phyloP scores from a whole-genome alignment of 1,139 yeast genomes.

The Blastobotrys arbuscula region DNA sequence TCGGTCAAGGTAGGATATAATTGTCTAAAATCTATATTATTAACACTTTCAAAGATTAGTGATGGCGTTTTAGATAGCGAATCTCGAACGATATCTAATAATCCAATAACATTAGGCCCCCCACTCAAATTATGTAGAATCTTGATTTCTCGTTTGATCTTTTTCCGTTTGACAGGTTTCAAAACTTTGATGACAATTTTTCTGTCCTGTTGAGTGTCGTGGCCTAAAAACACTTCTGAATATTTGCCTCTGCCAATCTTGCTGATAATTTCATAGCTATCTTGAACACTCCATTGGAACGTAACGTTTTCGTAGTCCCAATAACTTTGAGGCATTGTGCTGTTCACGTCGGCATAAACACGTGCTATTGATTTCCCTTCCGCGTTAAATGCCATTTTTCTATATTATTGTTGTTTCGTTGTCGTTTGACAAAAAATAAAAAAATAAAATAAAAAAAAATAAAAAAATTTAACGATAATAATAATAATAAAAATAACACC shows the following conservation, averaged over 20 bases:
- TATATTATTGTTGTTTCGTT: too few relatives aligned
- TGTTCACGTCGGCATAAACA: slow-evolving; percentile 77
- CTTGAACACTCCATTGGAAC: slow-evolving; percentile 51
- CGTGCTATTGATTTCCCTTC: slow-evolving; percentile 51
- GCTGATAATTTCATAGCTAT: slow-evolving; percentile 74
- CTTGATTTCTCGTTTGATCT: slow-evolving; percentile 85
- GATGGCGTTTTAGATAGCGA: slow-evolving; percentile 84
- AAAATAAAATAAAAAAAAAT: too few relatives aligned
- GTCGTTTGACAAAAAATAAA: too few relatives aligned
- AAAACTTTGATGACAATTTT: slow-evolving; percentile 73
- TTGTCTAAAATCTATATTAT: slow-evolving; percentile 80
- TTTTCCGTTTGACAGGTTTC: slow-evolving; percentile 89
- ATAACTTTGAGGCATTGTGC: slow-evolving; percentile 65
- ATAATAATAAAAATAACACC: too few relatives aligned
- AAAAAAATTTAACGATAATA: too few relatives aligned
- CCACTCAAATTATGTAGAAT: slow-evolving; percentile 75
- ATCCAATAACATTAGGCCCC: slow-evolving; percentile 72
- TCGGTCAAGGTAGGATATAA: slow-evolving; percentile 79
- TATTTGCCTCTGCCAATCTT: slow-evolving; percentile 94
- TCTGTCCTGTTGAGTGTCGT: slow-evolving; percentile 36
- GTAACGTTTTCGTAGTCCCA: slow-evolving; percentile 69
- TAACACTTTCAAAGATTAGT: slow-evolving; percentile 76
- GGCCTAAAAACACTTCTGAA: slow-evolving; percentile 82
- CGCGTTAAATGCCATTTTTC: not conserved
- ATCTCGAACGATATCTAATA: slow-evolving; percentile 79